Conservation (phyloP, 106 monocot species). For the Amphibolis antarctica region DNA sequence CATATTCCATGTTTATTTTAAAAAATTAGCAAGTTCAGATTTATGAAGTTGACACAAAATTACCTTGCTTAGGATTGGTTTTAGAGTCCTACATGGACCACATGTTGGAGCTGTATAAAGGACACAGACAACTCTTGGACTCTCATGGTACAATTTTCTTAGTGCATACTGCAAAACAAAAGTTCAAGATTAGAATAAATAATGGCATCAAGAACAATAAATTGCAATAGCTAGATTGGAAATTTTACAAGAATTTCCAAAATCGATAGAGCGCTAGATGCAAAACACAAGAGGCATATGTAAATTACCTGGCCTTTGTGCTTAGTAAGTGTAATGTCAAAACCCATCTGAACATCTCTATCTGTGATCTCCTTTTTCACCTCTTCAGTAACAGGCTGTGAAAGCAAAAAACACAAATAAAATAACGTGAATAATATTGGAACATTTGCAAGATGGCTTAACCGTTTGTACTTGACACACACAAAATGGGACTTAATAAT, state of each 20-base stretch:
- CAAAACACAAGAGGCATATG: neutral
- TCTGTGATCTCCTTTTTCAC: conserved; percentile 69
- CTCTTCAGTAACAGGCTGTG: conserved; percentile 69
- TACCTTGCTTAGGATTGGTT: conserved; percentile 96
- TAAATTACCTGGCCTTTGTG: conserved; percentile 81
- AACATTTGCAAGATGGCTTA: neutral
- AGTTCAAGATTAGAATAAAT: conserved; percentile 3
- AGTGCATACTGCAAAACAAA: conserved; percentile 72
- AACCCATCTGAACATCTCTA: conserved; percentile 73
- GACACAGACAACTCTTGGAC: conserved; percentile 84
- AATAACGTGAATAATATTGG: neutral
- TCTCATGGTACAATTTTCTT: conserved; percentile 95
- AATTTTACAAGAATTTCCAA: neutral
- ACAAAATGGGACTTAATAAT: too few species aligned
- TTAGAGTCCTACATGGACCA: conserved; percentile 92
- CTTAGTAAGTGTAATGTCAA: conserved; percentile 76
- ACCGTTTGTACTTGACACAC: neutral
- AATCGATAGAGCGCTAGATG: neutral
- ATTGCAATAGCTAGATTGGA: neutral
- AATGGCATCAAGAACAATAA: neutral
- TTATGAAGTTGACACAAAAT: neutral
- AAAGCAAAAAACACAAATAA: neutral
- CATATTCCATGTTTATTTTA: neutral
- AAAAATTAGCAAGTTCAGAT: neutral
- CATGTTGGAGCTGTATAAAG: conserved; percentile 93